Evolutionary conservation across 352 stramenopile genomes (phyloP).

Genomic region (Blastocystis sp.): DNA sequence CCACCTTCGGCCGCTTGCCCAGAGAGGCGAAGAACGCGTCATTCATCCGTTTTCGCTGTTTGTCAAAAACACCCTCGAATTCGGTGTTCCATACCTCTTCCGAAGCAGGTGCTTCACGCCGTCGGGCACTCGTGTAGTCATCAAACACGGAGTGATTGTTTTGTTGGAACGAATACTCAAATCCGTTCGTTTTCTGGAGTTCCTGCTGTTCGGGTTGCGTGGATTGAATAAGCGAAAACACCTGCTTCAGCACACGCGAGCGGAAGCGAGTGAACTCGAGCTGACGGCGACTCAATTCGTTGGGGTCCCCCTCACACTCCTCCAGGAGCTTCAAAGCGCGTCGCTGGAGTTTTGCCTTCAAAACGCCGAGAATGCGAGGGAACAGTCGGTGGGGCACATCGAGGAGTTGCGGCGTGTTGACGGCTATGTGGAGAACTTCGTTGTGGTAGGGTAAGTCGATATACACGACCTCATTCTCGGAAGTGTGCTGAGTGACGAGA

Average conservation of each 20-base stretch:
- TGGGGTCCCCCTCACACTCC: neutral
- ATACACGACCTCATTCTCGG: conserved; percentile 42
- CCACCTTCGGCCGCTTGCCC: neutral
- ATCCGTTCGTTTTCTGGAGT: conserved; percentile 1
- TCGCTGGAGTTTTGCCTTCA: conserved; percentile 10
- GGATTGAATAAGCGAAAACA: conserved; percentile 3
- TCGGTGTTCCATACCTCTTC: neutral
- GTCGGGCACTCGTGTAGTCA: neutral
- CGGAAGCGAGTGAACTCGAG: conserved; percentile 52
- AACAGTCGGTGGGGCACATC: conserved; percentile 10
- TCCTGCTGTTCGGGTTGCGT: neutral
- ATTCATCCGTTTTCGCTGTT: conserved; percentile 31
- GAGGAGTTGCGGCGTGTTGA: conserved; percentile 56
- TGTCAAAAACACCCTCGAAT: conserved; percentile 4
- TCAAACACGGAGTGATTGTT: neutral
- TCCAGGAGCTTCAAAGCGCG: conserved; percentile 10
- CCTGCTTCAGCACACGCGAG: conserved; percentile 15
- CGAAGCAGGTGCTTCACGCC: neutral
- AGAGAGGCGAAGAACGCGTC: conserved; percentile 39
- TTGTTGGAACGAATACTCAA: conserved; percentile 28
- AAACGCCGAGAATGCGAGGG: neutral
- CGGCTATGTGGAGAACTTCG: conserved; percentile 54
- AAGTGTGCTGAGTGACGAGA: neutral
- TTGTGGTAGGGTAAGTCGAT: conserved; percentile 46
- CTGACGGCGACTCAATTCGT: conserved; percentile 52